phyloP scores from a whole-genome alignment of 495 filamentous ascomycete genomes.

The Trichoderma parareesei region DNA sequence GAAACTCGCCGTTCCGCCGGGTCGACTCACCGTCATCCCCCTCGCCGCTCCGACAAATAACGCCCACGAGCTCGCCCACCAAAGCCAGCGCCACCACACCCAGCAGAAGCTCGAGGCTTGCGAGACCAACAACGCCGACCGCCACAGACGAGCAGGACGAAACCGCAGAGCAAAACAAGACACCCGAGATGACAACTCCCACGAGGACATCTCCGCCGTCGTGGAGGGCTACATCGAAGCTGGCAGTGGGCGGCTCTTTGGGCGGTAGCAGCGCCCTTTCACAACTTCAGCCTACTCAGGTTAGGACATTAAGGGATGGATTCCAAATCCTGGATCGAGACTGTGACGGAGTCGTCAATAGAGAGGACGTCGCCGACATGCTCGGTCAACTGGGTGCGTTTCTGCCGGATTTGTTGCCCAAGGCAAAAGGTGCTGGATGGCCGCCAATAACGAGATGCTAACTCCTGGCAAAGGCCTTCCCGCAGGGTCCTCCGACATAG shows the following conservation, averaged over 20 bases:
- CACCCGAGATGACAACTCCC: slow-evolving; percentile 20
- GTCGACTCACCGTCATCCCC: slow-evolving; percentile 47
- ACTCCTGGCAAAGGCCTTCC: slow-evolving; percentile 31
- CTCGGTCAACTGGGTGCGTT: slow-evolving; percentile 61
- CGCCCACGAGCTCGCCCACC: slow-evolving; percentile 38
- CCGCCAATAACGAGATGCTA: slow-evolving; percentile 9
- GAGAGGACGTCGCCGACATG: slow-evolving; percentile 73
- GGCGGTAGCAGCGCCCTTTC: slow-evolving; percentile 47
- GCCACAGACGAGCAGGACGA: slow-evolving; percentile 23
- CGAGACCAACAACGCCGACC: slow-evolving; percentile 21
- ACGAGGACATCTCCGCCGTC: slow-evolving; percentile 25
- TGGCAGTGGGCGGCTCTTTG: slow-evolving; percentile 17
- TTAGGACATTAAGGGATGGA: slow-evolving; percentile 69
- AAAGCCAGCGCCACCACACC: slow-evolving; percentile 22
- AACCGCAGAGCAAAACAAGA: slow-evolving; percentile 21
- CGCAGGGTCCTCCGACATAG: slow-evolving; percentile 48
- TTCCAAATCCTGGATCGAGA: slow-evolving; percentile 82
- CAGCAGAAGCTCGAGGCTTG: slow-evolving; percentile 33
- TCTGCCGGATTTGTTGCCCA: background rate
- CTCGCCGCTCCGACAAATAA: slow-evolving; percentile 39
- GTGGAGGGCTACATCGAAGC: slow-evolving; percentile 21
- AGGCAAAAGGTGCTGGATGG: background rate
- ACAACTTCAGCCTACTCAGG: slow-evolving; percentile 57
- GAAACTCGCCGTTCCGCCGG: slow-evolving; percentile 69
- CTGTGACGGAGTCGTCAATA: slow-evolving; percentile 65